Evolutionary conservation across 2,329 filamentous ascomycete species (phyloP), one percentile per base, ranked within the genome.

Genomic region (Diplodia seriata): DNA sequence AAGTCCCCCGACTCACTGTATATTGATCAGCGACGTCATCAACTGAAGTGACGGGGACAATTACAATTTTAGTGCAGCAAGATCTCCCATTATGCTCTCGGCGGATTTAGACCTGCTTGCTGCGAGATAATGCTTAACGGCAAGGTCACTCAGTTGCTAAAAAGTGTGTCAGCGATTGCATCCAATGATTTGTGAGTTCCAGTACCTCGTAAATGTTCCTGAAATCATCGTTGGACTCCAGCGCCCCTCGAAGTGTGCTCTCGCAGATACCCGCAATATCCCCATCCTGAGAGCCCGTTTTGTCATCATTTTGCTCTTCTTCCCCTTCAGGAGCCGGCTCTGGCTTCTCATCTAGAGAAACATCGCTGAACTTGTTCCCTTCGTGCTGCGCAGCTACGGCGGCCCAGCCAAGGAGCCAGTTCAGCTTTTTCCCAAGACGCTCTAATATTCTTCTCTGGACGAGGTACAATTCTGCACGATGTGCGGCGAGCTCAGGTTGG

Each of bases 11-110:
- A 83, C 69, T 91, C 87, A 72, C 75, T 82, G 6, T 94, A 86
- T 1, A 93, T 94, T 57, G 98, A 85, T 78, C 98, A 95, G 14
- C 92, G 90, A 77, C 3, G 94, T 90, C 93, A 4, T 90, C 93
- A 4, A 93, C 43, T 31, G 12, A 55, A n/a, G 54, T 9, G 29
- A 36, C 2, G 23, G 9, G 29, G 6, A 49, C 3, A n/a, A 38
- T 56, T 75, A 79, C 76, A 90, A 95, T 74, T 94, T 94, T 62
- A 97, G 82, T 5, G 95, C 86, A 1, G 93, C 95, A 55, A 98
- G 85, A 77, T 99, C 95, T 11, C 92, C 91, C 77, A 94, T 87
- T 69, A 90, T 89, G 23, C 89, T 86, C 72, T 96, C 89, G 0
- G 91, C 89, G 8, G 92, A 91, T 72, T 96, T 90, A 0, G 84